A percentile compares a stretch with the other conserved stretches of the same genome.
phyloP scores from a whole-genome alignment of 2,329 filamentous ascomycete species.

The Stemphylium lycopersici region DNA sequence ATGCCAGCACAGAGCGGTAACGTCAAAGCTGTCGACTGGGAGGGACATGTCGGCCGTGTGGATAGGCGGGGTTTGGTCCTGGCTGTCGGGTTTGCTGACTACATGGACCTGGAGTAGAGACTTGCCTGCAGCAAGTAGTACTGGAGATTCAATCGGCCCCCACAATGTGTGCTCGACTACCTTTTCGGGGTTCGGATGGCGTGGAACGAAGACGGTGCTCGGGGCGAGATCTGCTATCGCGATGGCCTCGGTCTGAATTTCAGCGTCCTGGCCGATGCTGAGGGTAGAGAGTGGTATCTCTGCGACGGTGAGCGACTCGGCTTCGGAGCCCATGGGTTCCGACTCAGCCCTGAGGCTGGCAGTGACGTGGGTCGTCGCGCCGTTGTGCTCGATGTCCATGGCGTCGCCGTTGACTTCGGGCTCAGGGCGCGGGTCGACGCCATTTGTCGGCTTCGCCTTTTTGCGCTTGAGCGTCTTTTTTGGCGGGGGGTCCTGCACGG shows the following conservation, averaged over 20 bases:
- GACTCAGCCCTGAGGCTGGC: slow-evolving; percentile 45
- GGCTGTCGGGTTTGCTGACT: slow-evolving; percentile 26
- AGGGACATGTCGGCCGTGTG: slow-evolving; percentile 34
- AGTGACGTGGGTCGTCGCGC: slow-evolving; percentile 30
- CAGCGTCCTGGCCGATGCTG: slow-evolving; percentile 46
- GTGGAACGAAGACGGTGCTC: slow-evolving; percentile 38
- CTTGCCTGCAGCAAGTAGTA: slow-evolving; percentile 45
- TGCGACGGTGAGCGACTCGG: slow-evolving; percentile 46
- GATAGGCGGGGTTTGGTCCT: slow-evolving; percentile 14
- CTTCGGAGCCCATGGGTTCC: slow-evolving; percentile 44
- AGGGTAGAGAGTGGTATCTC: slow-evolving; percentile 49
- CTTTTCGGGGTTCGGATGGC: slow-evolving; percentile 28
- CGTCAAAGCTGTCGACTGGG: slow-evolving; percentile 39
- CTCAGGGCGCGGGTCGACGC: slow-evolving; percentile 39
- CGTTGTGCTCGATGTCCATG: slow-evolving; percentile 54
- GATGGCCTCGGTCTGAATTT: slow-evolving; percentile 47
- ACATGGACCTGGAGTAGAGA: slow-evolving; percentile 44
- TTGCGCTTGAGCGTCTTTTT: slow-evolving; percentile 45
- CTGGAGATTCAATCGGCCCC: slow-evolving; percentile 38
- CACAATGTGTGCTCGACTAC: slow-evolving; percentile 45
- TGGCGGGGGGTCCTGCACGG: slow-evolving; percentile 39
- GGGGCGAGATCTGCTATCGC: slow-evolving; percentile 38
- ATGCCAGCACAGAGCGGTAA: slow-evolving; percentile 48
- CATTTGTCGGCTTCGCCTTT: slow-evolving; percentile 41
- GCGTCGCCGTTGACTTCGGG: slow-evolving; percentile 53